These are phyloP conservation scores for Garcia nutans DNA, from an alignment of 345 rosid genomes.

Conservation along the genomic window DNA sequence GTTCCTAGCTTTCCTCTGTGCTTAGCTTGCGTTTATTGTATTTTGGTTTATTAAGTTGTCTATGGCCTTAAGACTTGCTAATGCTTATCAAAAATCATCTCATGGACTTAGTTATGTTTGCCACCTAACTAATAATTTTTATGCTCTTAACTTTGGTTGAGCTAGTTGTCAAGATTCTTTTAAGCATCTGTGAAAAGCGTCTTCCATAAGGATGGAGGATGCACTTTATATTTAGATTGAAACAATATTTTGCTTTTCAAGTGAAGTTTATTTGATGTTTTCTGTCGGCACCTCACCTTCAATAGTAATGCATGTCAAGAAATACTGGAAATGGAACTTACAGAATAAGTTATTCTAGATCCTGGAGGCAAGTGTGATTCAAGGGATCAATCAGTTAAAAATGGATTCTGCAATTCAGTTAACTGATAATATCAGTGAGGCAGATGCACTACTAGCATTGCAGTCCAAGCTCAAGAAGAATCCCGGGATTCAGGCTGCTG, in stretches of 20 bases:
- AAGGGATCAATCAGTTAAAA: slow-evolving; percentile 65
- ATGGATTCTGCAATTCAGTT: slow-evolving; percentile 50
- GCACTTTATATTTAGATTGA: not conserved
- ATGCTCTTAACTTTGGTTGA: not conserved
- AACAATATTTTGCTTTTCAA: not conserved
- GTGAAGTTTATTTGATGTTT: not conserved
- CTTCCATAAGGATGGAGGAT: not conserved
- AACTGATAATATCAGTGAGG: slow-evolving; percentile 72
- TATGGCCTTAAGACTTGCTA: not conserved
- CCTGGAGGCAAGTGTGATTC: slow-evolving; percentile 59
- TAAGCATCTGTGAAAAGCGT: not conserved
- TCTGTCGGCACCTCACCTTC: slow-evolving; percentile 6
- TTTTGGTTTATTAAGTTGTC: not conserved
- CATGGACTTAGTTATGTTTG: not conserved
- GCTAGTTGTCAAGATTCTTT: not conserved
- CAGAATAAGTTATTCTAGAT: slow-evolving; percentile 55
- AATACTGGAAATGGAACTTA: slow-evolving; percentile 29
- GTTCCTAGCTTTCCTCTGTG: not conserved
- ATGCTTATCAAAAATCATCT: not conserved
- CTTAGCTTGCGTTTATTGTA: not conserved
- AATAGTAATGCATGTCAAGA: slow-evolving; percentile 7
- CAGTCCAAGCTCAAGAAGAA: slow-evolving; percentile 86
- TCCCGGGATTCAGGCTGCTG: slow-evolving; percentile 69
- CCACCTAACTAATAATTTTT: not conserved
- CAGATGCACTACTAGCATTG: slow-evolving; percentile 76